phyloP scores from a whole-genome alignment of 129 eudicot species.

The Pseudognaphalium luteoalbum region DNA sequence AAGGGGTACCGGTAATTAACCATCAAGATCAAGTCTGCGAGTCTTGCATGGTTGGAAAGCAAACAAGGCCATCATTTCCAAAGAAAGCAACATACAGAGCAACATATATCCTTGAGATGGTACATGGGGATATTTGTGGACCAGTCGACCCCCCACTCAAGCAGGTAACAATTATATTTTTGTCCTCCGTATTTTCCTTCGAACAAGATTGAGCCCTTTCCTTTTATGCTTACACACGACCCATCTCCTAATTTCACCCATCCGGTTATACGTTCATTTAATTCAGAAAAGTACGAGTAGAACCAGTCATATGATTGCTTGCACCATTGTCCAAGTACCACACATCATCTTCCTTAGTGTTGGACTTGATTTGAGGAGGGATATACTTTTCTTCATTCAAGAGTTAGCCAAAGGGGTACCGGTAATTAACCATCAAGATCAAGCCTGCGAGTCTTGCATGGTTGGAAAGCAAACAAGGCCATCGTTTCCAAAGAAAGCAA shows the following conservation, averaged over 20 bases:
- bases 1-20: not conserved
- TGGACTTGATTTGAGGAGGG: too few relatives aligned
- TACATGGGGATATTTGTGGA: not conserved
- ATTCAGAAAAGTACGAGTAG: too few relatives aligned
- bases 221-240: not conserved
- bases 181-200: constrained; percentile 5
- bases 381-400: too few relatives aligned
- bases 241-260: too few relatives aligned
- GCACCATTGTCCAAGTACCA: not conserved
- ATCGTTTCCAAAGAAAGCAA: not conserved
- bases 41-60: not conserved
- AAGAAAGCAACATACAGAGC: not conserved
- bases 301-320: constrained; percentile 1
- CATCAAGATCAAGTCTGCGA: constrained; percentile 5
- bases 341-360: too few relatives aligned
- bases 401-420: not conserved
- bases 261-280: too few relatives aligned
- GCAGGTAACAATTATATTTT: not conserved
- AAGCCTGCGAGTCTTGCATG: not conserved
- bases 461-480: not conserved
- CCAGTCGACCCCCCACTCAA: not conserved
- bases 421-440: not conserved
- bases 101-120: not conserved
- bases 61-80: not conserved
- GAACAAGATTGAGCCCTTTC: not conserved